These are phyloP conservation scores for Panus rudis DNA, from an alignment of 768 basidiomycete genomes.

Conservation along the genomic window DNA sequence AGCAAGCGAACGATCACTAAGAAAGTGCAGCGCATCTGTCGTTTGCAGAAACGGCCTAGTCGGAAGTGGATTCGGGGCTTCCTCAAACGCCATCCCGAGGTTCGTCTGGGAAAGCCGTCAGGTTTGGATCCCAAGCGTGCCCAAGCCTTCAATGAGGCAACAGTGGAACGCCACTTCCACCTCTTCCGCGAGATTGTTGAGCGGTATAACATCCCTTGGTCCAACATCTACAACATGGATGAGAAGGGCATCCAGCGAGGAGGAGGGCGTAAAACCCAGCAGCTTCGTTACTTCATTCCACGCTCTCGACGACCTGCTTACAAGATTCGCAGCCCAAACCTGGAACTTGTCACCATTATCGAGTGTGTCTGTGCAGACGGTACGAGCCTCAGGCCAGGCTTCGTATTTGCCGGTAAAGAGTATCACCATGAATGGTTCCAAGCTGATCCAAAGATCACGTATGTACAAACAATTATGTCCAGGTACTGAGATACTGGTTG, in stretches of 20 bases:
- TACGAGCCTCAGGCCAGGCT: conserved; percentile 24
- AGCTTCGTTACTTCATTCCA: conserved; percentile 12
- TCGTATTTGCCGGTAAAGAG: conserved; percentile 31
- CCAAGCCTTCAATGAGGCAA: conserved; percentile 25
- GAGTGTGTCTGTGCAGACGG: conserved; percentile 38
- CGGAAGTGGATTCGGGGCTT: conserved; percentile 20
- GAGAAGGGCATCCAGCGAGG: conserved; percentile 22
- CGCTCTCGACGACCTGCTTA: conserved; percentile 15
- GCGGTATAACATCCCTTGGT: conserved; percentile 7
- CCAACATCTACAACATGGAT: conserved; percentile 21
- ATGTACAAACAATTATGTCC: neutral
- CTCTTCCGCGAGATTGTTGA: conserved; percentile 2
- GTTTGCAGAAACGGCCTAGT: neutral
- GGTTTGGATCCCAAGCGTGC: conserved; percentile 29
- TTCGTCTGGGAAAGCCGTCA: conserved; percentile 19
- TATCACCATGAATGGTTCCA: conserved; percentile 21
- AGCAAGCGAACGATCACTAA: conserved; percentile 7
- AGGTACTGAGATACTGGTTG: neutral
- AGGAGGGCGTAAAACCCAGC: conserved; percentile 9
- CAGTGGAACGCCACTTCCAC: conserved; percentile 9
- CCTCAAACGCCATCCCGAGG: conserved; percentile 12
- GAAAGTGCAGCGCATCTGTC: conserved; percentile 8
- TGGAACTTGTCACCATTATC: conserved; percentile 41
- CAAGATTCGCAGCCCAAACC: conserved; percentile 23
- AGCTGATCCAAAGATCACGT: conserved; percentile 18